A percentile compares a stretch with the other conserved stretches of the same genome.
These are phyloP conservation scores for Lactarius sp. DNA, from an alignment of 768 basidiomycete genomes.

Conservation along the genomic window DNA sequence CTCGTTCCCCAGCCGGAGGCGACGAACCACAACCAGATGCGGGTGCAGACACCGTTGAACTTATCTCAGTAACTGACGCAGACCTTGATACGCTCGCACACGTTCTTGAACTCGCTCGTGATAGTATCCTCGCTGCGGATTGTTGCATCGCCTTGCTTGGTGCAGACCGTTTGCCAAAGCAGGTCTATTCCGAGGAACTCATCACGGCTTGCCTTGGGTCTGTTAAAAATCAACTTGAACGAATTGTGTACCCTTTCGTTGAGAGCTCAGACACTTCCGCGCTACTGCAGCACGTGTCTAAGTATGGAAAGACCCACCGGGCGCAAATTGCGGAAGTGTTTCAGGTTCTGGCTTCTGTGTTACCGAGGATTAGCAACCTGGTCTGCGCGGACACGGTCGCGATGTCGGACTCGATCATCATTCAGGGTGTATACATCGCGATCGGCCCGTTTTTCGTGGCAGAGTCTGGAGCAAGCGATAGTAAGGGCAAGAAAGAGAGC, in stretches of 20 bases:
- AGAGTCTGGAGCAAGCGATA: conserved; percentile 55
- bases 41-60: conserved; percentile 24
- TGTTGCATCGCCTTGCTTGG: conserved; percentile 74
- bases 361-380: conserved; percentile 72
- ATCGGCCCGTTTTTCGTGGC: conserved; percentile 92
- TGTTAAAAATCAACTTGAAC: conserved; percentile 75
- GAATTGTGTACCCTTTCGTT: conserved; percentile 81
- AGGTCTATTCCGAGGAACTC: conserved; percentile 94
- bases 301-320: conserved; percentile 36
- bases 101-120: conserved; percentile 55
- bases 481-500: conserved; percentile 53
- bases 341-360: conserved; percentile 61
- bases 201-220: conserved; percentile 72
- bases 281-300: conserved; percentile 49
- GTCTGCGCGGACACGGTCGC: conserved; percentile 66
- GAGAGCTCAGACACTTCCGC: conserved; percentile 56
- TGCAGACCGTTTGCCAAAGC: conserved; percentile 77
- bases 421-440: conserved; percentile 87
- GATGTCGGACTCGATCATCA: conserved; percentile 89
- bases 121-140: conserved; percentile 79
- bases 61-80: conserved; percentile 38
- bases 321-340: conserved; percentile 62
- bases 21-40: conserved; percentile 31
- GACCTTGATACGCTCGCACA: conserved; percentile 49
- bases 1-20: conserved; percentile 39